Base-by-base conservation (phyloP, 176 grass and related monocot species). In the Rhipidocladum racemiflorum region DNA sequence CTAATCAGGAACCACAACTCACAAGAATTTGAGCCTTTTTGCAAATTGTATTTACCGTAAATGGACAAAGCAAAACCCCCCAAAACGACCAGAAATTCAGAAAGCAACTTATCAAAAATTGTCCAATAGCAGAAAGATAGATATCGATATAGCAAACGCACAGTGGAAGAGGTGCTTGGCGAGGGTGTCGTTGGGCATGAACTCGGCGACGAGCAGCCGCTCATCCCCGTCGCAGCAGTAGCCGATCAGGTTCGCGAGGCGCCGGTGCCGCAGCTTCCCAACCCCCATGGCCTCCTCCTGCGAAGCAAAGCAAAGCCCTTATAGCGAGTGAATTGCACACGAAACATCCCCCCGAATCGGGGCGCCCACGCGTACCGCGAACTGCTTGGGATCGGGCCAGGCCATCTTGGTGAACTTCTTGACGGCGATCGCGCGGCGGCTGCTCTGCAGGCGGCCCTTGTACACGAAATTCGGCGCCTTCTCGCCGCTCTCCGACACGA, bases 91-190 rank as follows among this genome's bases (percentile, higher is more conserved):
- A 87, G 23, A 77, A 68, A 72, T 60, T 51, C 23, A 70, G 78
- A 74, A 68, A 78, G 28, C 1, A 38, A 24, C 55, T 24, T 21
- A 68, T 14, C 1, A 56, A 71, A 80, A 80, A 80, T 5, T 42
- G 42, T 55, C 42, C 63, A 64, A 29, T 75, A 38, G 32, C 0
- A 5, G 55, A 50, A 81, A 16, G 39, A 75, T 20, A 2, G 36
- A 35, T 28, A 32, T 42, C 12, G 42, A n/a, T 65, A 71, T 20
- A 21, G 61, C 16, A 27, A 23, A 72, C 89, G 68, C 84, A 99
- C 97, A 99, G 80, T 99, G 97, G 91, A 99, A 99, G 50, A 99
- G 85, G 71, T 99, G 97, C 81, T 96, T 99, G 50, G 97, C 91
- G 61, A 99, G 90, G 30, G 93, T 94, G 87, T 99, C 97, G 91